These are phyloP conservation scores for Pseudocercospora pini-densiflorae DNA, from an alignment of 2,329 filamentous ascomycete genomes.

Conservation along the genomic window DNA sequence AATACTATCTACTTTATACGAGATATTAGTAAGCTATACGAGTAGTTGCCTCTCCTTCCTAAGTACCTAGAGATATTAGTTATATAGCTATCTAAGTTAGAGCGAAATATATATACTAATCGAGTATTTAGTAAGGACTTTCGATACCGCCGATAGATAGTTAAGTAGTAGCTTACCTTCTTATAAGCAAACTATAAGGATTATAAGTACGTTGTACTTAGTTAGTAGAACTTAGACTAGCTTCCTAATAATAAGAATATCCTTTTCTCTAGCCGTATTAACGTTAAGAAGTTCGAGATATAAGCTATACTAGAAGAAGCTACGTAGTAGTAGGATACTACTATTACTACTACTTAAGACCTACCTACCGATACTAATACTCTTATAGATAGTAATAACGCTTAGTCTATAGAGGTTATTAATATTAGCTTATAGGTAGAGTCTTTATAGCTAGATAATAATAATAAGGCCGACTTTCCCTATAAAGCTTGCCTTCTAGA, in stretches of 20 bases:
- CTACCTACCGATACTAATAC: background rate
- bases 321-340: background rate
- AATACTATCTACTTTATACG: too few relatives aligned
- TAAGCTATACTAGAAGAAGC: background rate
- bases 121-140: too few relatives aligned
- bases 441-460: background rate
- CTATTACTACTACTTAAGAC: background rate
- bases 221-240: background rate
- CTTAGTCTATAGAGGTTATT: background rate
- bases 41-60: too few relatives aligned
- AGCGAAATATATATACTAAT: too few relatives aligned
- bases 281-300: background rate
- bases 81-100: too few relatives aligned
- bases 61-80: too few relatives aligned
- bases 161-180: too few relatives aligned
- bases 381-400: background rate
- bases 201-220: too few relatives aligned
- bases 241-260: background rate
- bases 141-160: too few relatives aligned
- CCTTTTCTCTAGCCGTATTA: background rate
- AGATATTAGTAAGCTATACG: too few relatives aligned
- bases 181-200: too few relatives aligned
- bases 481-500: background rate
- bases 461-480: background rate
- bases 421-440: background rate